Conservation (phyloP, 495 filamentous ascomycete species). For the Evernia prunastri region DNA sequence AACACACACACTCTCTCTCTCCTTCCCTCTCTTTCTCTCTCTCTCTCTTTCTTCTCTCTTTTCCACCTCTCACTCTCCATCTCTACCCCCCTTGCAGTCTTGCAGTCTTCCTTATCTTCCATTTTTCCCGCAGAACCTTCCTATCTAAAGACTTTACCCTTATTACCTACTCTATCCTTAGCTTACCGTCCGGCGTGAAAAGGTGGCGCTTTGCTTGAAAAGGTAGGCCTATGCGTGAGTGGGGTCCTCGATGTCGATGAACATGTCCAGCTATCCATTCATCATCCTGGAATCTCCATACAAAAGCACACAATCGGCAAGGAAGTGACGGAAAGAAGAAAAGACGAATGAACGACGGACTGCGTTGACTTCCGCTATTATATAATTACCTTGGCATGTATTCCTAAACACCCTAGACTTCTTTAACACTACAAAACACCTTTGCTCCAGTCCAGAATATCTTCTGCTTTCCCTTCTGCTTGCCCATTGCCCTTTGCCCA, state of each 20-base stretch:
- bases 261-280: not conserved
- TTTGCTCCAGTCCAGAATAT: not conserved
- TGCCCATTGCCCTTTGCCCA: not conserved
- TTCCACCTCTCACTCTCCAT: too few species aligned
- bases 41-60: not conserved
- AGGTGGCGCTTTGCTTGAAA: slow-evolving; percentile 15
- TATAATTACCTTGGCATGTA: too few species aligned
- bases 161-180: not conserved
- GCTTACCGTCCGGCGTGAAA: not conserved
- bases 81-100: not conserved
- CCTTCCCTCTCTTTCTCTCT: not conserved
- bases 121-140: not conserved
- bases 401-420: too few species aligned
- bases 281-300: not conserved
- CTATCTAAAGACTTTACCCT: not conserved
- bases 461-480: not conserved
- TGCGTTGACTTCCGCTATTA: too few species aligned
- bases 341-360: too few species aligned
- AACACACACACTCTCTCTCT: not conserved
- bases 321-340: too few species aligned
- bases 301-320: too few species aligned
- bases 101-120: not conserved
- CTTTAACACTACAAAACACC: not conserved
- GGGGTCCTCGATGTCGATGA: not conserved
- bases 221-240: slow-evolving; percentile 12